Percentiles rank a stretch among this genome's conserved stretches.
These are phyloP conservation scores for Coemansia asiatica DNA, from an alignment of 192 early-diverging fungal species.

Conservation along the genomic window DNA sequence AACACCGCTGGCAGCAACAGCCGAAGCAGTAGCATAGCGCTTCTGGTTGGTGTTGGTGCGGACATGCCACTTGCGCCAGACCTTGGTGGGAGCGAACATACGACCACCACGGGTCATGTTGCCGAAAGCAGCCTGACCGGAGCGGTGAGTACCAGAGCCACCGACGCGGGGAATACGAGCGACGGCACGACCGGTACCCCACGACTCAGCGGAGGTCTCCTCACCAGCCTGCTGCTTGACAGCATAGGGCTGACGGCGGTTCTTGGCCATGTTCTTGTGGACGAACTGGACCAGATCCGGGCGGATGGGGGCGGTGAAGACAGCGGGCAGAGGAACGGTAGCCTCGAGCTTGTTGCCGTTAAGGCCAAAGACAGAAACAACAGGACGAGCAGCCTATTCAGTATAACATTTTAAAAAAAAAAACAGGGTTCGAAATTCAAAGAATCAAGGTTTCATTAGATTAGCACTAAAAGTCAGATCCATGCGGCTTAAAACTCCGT, in stretches of 20 bases:
- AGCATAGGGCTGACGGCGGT: slow-evolving; percentile 96
- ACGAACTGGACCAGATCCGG: slow-evolving; percentile 94
- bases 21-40: slow-evolving; percentile 95
- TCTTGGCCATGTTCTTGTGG: slow-evolving; percentile 98
- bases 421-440: slow-evolving; percentile 1
- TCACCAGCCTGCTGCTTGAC: slow-evolving; percentile 96
- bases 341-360: slow-evolving; percentile 70
- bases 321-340: slow-evolving; percentile 82
- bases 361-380: slow-evolving; percentile 86
- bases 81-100: slow-evolving; percentile 99
- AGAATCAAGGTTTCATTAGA: no score
- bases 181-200: slow-evolving; percentile 98
- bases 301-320: slow-evolving; percentile 96
- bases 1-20: slow-evolving; percentile 91
- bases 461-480: background rate
- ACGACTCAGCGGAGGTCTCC: slow-evolving; percentile 97
- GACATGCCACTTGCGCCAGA: slow-evolving; percentile 99
- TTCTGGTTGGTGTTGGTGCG: slow-evolving; percentile 99
- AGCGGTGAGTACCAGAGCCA: slow-evolving; percentile 93
- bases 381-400: slow-evolving; percentile 68
- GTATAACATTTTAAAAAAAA: background rate
- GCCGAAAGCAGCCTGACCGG: slow-evolving; percentile 98
- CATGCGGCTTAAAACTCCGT: no score
- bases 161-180: slow-evolving; percentile 98
- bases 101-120: slow-evolving; percentile 99